These are phyloP conservation scores for Sporisorium graminicola DNA, from an alignment of 1,284 basidiomycete species.

Conservation along the genomic window DNA sequence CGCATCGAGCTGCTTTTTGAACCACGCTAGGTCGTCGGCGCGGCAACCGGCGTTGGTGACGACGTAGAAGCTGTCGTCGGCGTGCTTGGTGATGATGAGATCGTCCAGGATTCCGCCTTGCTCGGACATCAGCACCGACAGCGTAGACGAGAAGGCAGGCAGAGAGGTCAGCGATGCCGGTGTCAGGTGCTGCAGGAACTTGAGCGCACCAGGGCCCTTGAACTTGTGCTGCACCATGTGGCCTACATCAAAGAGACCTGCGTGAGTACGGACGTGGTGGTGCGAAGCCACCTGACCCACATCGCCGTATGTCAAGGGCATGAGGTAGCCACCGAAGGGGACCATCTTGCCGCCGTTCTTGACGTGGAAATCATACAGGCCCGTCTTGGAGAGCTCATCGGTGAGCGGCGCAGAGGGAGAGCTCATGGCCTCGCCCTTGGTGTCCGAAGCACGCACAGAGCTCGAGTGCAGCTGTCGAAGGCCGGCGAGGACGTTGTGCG, in stretches of 20 bases:
- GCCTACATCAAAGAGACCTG: conserved; percentile 95
- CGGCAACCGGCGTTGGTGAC: conserved; percentile 95
- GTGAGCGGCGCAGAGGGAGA: conserved; percentile 26
- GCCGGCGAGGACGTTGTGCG: conserved; percentile 1
- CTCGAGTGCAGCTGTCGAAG: conserved; percentile 36
- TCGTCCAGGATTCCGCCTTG: conserved; percentile 96
- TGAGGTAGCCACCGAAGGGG: conserved; percentile 92
- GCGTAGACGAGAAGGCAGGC: conserved; percentile 79
- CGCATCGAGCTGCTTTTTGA: conserved; percentile 75
- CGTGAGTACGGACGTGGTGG: conserved; percentile 84
- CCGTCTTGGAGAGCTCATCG: conserved; percentile 73
- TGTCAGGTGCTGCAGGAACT: conserved; percentile 84
- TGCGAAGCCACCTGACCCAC: conserved; percentile 82
- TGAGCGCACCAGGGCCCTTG: conserved; percentile 70
- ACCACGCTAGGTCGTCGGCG: conserved; percentile 84
- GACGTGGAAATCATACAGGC: conserved; percentile 91
- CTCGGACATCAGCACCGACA: conserved; percentile 87
- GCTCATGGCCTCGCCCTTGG: conserved; percentile 37
- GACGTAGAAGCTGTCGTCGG: conserved; percentile 80
- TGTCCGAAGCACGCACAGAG: conserved; percentile 15
- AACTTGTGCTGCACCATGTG: conserved; percentile 82
- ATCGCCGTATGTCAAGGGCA: conserved; percentile 87
- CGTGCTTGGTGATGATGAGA: conserved; percentile 73
- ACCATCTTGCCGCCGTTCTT: conserved; percentile 92
- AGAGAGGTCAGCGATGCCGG: conserved; percentile 75